These are phyloP conservation scores for Penicillium fimorum DNA, from an alignment of 495 filamentous ascomycete species.

Conservation along the genomic window DNA sequence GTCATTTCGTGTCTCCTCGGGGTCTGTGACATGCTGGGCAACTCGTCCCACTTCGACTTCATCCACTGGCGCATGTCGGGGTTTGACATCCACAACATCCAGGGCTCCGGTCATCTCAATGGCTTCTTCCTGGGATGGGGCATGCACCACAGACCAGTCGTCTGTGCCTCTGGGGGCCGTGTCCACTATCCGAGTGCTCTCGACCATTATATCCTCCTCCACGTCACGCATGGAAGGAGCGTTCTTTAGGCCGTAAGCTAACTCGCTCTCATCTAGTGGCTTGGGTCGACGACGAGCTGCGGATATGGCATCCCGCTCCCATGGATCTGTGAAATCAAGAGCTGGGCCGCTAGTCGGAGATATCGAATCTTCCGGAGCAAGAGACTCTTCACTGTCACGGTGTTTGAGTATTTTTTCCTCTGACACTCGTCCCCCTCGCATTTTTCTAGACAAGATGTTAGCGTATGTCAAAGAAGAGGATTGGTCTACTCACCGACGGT, in stretches of 20 bases:
- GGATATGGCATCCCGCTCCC: conserved; percentile 4
- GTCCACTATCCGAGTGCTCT: conserved; percentile 26
- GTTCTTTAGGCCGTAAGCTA: conserved; percentile 5
- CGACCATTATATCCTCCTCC: conserved; percentile 26
- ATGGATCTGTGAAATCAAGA: conserved; percentile 20
- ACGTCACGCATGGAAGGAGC: conserved; percentile 1
- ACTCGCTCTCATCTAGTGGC: conserved; percentile 7
- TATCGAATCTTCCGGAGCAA: conserved; percentile 15
- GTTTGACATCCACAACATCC: conserved; percentile 24
- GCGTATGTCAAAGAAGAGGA: neutral
- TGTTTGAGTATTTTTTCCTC: conserved; percentile 24
- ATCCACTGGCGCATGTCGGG: conserved; percentile 20
- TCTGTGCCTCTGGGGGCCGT: conserved; percentile 6
- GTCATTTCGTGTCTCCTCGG: conserved; percentile 52
- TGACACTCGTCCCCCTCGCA: conserved; percentile 9
- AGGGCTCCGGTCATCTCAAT: conserved; percentile 26
- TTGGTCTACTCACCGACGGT: conserved; percentile 31
- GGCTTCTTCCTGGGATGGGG: conserved; percentile 15
- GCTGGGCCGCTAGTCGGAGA: conserved; percentile 20
- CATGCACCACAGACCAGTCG: conserved; percentile 26
- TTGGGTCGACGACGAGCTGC: conserved; percentile 5
- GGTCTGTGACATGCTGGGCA: conserved; percentile 40
- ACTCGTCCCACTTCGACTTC: conserved; percentile 31
- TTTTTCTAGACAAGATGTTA: conserved; percentile 8
- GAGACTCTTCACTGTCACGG: conserved; percentile 15